Base-by-base conservation (phyloP, 768 basidiomycete genomes). In the Postia placenta region DNA sequence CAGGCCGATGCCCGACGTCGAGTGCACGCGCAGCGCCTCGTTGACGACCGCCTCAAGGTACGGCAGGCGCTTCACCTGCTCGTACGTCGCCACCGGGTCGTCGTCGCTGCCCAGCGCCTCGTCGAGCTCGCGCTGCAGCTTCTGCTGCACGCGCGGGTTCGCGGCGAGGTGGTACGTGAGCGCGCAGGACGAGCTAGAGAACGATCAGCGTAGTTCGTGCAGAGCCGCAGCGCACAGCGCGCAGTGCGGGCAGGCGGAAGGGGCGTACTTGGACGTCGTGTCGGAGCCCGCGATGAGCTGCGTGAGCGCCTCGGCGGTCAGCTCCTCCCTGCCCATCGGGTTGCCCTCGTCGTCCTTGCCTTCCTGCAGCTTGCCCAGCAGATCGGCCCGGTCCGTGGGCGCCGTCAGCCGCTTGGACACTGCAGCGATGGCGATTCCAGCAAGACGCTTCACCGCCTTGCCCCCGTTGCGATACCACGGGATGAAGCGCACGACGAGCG, bases 281-380 rank as follows among this genome's bases (percentile, higher is more conserved):
- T 96, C 92, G 3, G 85, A 87, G 1, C 92, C 92, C 5, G 90
- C 90, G 54, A 93, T 92, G 15, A 93, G 74, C 42, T 92, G 79
- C 0, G 91, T 92, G 17, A 89, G 66, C 39, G 87, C 85, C 69
- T 96, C 93, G 0, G 92, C 92, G 1, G 91, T 95, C 48, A 96
- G 67, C 61, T 95, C 93, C 56, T 80, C 81, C 23, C 75, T 73
- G 0, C 85, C 81, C 85, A 96, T 85, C 1, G 75, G 80, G 3
- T 90, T 80, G 14, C 92, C 93, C n/a, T 76, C 70, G 41, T 82
- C 79, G 60, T 95, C 93, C 54, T 80, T 78, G 5, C 82, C 89
- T 35, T 75, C 69, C 60, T 91, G 86, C 2, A 96, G 73, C 64
- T 90, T 90, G 58, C 82, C 81, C 40, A 96, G 67, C 44, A 96